Evolutionary conservation across 73 alveolate species (phyloP), one percentile per base, ranked within the genome.

Genomic region (Uronychia setigera): DNA sequence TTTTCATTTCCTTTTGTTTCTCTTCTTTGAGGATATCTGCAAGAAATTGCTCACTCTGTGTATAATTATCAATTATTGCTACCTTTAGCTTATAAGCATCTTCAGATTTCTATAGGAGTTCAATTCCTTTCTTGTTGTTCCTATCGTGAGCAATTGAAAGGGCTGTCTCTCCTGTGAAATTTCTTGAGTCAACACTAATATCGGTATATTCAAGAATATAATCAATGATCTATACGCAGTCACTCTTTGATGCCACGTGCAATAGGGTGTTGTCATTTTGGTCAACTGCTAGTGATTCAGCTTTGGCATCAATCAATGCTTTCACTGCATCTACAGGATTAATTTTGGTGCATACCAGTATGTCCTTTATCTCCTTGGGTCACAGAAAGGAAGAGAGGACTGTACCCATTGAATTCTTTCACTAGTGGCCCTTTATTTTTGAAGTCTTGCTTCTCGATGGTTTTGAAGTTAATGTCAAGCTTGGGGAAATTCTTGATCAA

Each of bases 131-230:
- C 29, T 58, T 67, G 29, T 35, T 60, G 28, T 58, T 80, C 33
- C 76, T 30, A 33, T 32, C 76, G 13, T 13, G 31, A 28, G 78
- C 89, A 28, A 82, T 82, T 9, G 89, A 82, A 25, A 82, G 76
- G 25, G 89, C 81, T 9, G 89, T 82, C 77, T 82, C 89, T 29
- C 89, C 89, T 19, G 74, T 67, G 29, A 13, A 26, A 60, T 82
- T 82, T 33, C 89, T 82, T 1, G 29, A 57, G 46, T 29, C 31
- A 0, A 60, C 78, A 30, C 33, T 82, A 1, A 67, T 9, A 11
- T 30, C 31, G 11, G 79, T 27, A n/a, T 67, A 31, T 76, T 82
- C 32, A 19, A 82, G 33, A 28, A 82, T 26, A 59, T 60, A 59
- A 25, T 82, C 89, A 9, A 82, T 14, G 27, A 58, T 60, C 31